Percentiles rank a stretch among this genome's conserved stretches.
These are phyloP conservation scores for Flaveria robusta DNA, from an alignment of 129 eudicot species.

Conservation along the genomic window DNA sequence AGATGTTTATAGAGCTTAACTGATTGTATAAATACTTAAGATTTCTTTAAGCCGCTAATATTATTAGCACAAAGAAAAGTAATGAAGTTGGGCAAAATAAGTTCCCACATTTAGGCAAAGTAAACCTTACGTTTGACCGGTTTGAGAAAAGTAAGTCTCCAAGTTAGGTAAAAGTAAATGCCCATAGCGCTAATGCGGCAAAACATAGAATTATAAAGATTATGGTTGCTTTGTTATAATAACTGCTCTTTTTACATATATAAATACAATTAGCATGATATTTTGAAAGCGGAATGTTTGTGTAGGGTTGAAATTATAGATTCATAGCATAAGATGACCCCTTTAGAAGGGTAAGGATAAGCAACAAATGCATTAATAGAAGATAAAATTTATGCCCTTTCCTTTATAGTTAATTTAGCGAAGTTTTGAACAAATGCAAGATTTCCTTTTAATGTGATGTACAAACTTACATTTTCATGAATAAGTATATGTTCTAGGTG, in stretches of 20 bases:
- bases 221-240: neutral
- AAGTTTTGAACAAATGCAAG: neutral
- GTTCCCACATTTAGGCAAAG: neutral
- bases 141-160: neutral
- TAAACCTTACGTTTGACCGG: neutral
- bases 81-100: neutral
- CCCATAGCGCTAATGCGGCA: neutral
- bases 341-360: neutral
- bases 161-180: neutral
- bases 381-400: neutral
- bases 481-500: neutral
- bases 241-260: neutral
- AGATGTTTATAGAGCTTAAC: neutral
- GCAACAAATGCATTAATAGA: neutral
- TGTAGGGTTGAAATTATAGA: neutral
- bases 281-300: conserved; percentile 3
- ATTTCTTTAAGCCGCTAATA: neutral
- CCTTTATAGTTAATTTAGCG: neutral
- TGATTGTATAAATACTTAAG: neutral
- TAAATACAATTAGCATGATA: neutral
- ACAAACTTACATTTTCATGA: neutral
- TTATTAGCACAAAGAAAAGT: neutral
- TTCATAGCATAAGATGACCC: neutral
- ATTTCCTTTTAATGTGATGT: neutral
- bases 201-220: neutral